Evolutionary conservation across 192 early-diverging fungal species (phyloP).

Genomic region (Lobosporangium transversale): DNA sequence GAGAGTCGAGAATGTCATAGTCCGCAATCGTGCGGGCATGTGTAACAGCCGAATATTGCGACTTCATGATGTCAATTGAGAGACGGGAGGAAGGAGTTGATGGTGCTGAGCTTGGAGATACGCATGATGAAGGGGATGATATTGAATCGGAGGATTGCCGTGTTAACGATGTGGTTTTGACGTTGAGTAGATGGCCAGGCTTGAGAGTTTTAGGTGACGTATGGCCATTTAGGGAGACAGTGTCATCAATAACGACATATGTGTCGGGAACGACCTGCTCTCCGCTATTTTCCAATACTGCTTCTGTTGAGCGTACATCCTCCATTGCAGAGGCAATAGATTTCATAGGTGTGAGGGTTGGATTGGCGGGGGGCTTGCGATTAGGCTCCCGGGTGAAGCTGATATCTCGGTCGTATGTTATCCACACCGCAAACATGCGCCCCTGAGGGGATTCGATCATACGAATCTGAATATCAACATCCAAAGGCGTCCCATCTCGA

Average conservation of each 20-base stretch:
- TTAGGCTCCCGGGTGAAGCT: conserved; percentile 53
- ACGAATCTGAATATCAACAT: conserved; percentile 69
- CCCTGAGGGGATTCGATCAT: conserved; percentile 60
- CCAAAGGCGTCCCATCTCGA: conserved; percentile 67
- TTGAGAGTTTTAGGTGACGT: conserved; percentile 24
- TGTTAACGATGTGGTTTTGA: conserved; percentile 21
- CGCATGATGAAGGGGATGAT: conserved; percentile 25
- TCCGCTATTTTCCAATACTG: neutral
- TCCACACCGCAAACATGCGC: conserved; percentile 68
- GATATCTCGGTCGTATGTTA: conserved; percentile 66
- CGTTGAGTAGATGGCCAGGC: conserved; percentile 13
- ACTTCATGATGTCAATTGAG: conserved; percentile 37
- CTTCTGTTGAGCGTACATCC: conserved; percentile 15
- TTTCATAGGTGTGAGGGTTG: conserved; percentile 2
- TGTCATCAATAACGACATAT: neutral
- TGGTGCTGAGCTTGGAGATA: conserved; percentile 19
- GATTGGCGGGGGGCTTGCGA: conserved; percentile 5
- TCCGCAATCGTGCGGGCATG: conserved; percentile 59
- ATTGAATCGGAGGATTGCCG: conserved; percentile 29
- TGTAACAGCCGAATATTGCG: conserved; percentile 61
- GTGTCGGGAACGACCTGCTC: conserved; percentile 38
- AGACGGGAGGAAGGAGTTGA: conserved; percentile 32
- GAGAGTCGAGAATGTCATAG: conserved; percentile 64
- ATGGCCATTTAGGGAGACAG: conserved; percentile 8
- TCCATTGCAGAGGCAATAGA: conserved; percentile 28